phyloP scores from a whole-genome alignment of 176 grass and related monocot species.

The Zea luxurians region DNA sequence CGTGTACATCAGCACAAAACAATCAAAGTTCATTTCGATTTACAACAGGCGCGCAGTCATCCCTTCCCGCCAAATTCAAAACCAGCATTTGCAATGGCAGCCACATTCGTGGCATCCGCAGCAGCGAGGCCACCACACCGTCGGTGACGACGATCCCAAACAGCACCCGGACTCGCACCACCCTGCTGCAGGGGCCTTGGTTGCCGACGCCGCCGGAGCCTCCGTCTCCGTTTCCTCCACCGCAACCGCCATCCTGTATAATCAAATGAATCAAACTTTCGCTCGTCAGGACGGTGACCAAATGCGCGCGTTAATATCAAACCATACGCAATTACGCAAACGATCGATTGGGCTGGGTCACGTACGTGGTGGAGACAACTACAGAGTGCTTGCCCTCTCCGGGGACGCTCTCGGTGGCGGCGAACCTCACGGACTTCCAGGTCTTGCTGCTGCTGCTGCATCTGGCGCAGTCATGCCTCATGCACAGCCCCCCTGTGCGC shows the following conservation, averaged over 20 bases:
- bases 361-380: constrained; percentile 9
- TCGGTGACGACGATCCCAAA: not conserved
- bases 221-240: not conserved
- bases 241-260: not conserved
- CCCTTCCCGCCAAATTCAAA: constrained; percentile 28
- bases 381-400: constrained; percentile 4
- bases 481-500: constrained; percentile 4
- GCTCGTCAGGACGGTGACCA: not conserved
- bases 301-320: not conserved
- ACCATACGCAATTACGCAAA: not conserved
- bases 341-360: not conserved
- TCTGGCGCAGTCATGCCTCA: constrained; percentile 15
- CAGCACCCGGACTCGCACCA: constrained; percentile 38
- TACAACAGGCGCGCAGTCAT: not conserved
- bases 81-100: constrained; percentile 24
- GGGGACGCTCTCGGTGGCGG: constrained; percentile 14
- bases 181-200: not conserved
- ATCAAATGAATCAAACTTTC: not conserved
- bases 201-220: not conserved
- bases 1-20: not conserved
- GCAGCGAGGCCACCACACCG: constrained; percentile 42
- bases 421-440: constrained; percentile 46
- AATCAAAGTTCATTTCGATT: not conserved
- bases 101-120: constrained; percentile 19
- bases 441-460: not conserved